A percentile compares a stretch with the other conserved stretches of the same genome.
phyloP scores from a whole-genome alignment of 1,284 basidiomycete genomes.

The Ceratobasidium sp. region DNA sequence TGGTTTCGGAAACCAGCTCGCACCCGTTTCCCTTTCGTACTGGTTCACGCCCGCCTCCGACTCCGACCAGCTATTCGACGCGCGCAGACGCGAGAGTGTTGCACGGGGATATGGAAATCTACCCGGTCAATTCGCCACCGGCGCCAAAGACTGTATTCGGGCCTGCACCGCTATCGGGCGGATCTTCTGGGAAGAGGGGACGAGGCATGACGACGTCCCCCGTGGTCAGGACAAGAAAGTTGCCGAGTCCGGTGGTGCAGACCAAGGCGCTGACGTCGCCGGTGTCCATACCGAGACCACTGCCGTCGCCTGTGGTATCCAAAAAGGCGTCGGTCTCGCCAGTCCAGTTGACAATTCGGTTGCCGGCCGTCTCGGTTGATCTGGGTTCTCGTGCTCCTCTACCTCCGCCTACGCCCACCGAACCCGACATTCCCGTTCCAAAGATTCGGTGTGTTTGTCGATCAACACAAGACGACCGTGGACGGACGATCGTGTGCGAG shows the following conservation, averaged over 20 bases:
- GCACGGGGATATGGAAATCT: conserved; percentile 32
- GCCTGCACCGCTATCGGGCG: neutral
- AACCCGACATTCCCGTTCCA: neutral
- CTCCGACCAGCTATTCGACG: neutral
- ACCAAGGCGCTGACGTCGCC: neutral
- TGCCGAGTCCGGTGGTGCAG: neutral
- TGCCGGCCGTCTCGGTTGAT: neutral
- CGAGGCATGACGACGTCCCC: conserved; percentile 6
- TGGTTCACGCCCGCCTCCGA: neutral
- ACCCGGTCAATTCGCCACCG: conserved; percentile 31
- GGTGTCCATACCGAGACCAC: neutral
- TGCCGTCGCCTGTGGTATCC: neutral
- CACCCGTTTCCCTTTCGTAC: neutral
- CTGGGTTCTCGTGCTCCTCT: neutral
- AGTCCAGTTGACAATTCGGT: neutral
- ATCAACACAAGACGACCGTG: conserved; percentile 46
- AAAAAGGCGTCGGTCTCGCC: neutral
- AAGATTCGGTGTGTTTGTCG: conserved; percentile 48
- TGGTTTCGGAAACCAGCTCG: neutral
- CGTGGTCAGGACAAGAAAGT: neutral
- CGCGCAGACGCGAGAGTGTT: conserved; percentile 8
- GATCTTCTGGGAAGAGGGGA: neutral
- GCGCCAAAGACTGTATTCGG: conserved; percentile 31
- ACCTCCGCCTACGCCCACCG: neutral
- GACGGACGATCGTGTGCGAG: conserved; percentile 47